Base-by-base conservation (phyloP, 2,329 filamentous ascomycete genomes). In the Lasiodiplodia theobromae region DNA sequence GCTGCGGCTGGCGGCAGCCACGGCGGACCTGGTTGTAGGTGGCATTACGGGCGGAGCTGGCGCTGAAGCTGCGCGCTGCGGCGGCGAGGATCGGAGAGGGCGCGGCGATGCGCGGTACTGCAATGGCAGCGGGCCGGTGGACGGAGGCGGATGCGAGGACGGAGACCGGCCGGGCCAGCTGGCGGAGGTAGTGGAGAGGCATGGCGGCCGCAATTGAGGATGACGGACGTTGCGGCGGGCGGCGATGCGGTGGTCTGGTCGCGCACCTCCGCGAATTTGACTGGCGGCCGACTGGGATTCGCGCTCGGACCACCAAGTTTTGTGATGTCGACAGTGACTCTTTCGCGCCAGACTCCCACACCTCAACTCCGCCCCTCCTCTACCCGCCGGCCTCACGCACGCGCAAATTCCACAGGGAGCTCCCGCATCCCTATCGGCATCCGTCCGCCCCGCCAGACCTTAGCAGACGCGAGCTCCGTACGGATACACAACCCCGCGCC, bases 1-100 rank as follows among this genome's bases (percentile, higher is more conserved):
- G 88, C 82, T 97, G 93, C 60, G 89, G 86, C 73, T 88, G 88
- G 71, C 96, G 92, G 77, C 92, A 94, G 73, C 93, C 93, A 79
- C 89, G 80, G 10, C 79, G 70, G 62, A 86, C 83, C 76, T 86
- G 84, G 71, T 83, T 85, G 71, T 83, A 80, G 62, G 84, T 86
- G 68, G 83, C 82, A 70, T 77, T 77, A 70, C 69, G 75, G 16
- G 76, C n/a, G 38, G 75, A 68, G 25, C 77, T 80, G 57, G 78
- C 77, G 70, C 82, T 78, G 75, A 83, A 80, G 66, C 75, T 69
- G 70, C 77, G 81, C 67, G 73, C 62, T 53, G 72, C 71, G 56
- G 66, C 53, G 31, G 68, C 44, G 67, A 64, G 23, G 31, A 64
- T 25, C 44, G 47, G 28, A 18, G 60, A 52, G 23, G 60, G 10